A percentile compares a stretch with the other conserved stretches of the same genome.
phyloP scores from a whole-genome alignment of 768 basidiomycete genomes.

The Suillus fuscotomentosus region DNA sequence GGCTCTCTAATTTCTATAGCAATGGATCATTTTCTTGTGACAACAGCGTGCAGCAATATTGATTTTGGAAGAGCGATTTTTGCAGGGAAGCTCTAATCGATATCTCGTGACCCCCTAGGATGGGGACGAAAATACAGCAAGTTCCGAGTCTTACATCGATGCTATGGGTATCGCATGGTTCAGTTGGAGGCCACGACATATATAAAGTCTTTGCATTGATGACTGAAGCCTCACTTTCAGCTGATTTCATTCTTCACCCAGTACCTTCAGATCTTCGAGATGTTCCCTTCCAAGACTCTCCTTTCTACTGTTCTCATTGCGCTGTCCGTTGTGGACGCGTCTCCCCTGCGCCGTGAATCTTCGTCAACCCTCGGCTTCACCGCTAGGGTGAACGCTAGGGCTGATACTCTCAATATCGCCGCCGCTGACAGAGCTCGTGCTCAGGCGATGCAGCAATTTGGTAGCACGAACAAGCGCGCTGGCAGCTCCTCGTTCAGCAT shows the following conservation, averaged over 20 bases:
- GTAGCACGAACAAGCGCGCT: constrained; percentile 9
- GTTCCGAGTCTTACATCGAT: background rate
- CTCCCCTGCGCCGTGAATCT: constrained; percentile 9
- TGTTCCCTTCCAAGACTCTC: constrained; percentile 14
- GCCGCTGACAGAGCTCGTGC: constrained; percentile 22
- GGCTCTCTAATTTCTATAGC: background rate
- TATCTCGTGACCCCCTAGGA: background rate
- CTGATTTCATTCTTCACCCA: background rate
- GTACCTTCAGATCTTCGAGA: constrained; percentile 4
- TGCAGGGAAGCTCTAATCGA: background rate
- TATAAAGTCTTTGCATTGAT: constrained; percentile 2
- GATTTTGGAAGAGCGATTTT: background rate
- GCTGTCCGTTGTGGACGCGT: constrained; percentile 14
- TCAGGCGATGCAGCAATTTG: constrained; percentile 7
- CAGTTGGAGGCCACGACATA: background rate
- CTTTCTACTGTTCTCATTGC: constrained; percentile 14
- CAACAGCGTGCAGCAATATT: background rate
- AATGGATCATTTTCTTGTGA: background rate
- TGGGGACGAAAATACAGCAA: background rate
- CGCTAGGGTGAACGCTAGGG: constrained; percentile 11
- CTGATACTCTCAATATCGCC: constrained; percentile 7
- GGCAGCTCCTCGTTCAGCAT: constrained; percentile 5
- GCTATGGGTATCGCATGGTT: constrained; percentile 1
- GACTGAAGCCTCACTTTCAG: constrained; percentile 1
- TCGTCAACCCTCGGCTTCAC: constrained; percentile 13